Evolutionary conservation across 2,329 filamentous ascomycete genomes (phyloP).

Genomic region (Thelonectria discophora): DNA sequence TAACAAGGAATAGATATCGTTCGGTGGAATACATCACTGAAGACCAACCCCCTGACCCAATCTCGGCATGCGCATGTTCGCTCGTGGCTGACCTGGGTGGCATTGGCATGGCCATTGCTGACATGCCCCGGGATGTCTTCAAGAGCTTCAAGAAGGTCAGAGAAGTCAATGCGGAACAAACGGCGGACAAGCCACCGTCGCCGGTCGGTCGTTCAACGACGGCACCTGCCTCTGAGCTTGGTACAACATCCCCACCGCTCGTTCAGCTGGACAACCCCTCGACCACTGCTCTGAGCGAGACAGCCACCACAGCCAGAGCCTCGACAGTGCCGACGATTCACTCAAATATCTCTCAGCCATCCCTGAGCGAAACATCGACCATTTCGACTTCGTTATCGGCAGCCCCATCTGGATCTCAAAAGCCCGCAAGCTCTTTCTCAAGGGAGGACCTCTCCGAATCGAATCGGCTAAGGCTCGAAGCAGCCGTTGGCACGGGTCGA

Average conservation of each 20-base stretch:
- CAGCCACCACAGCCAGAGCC: slow-evolving; percentile 15
- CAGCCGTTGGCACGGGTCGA: slow-evolving; percentile 71
- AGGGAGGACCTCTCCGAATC: slow-evolving; percentile 29
- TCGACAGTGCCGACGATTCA: slow-evolving; percentile 25
- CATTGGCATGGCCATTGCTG: slow-evolving; percentile 83
- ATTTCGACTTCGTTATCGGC: slow-evolving; percentile 29
- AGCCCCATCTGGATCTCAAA: slow-evolving; percentile 24
- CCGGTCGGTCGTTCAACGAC: slow-evolving; percentile 20
- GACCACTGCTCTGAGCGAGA: slow-evolving; percentile 13
- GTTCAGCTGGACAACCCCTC: slow-evolving; percentile 20
- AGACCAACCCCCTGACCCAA: slow-evolving; percentile 80
- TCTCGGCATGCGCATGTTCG: slow-evolving; percentile 79
- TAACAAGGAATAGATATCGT: slow-evolving; percentile 55
- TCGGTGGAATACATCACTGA: slow-evolving; percentile 77
- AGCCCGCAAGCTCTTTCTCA: slow-evolving; percentile 22
- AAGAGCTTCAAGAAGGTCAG: slow-evolving; percentile 46
- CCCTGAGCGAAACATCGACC: slow-evolving; percentile 36
- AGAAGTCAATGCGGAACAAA: slow-evolving; percentile 18
- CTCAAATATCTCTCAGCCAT: slow-evolving; percentile 35
- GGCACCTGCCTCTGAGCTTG: slow-evolving; percentile 16
- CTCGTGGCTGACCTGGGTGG: slow-evolving; percentile 84
- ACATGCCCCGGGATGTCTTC: slow-evolving; percentile 70
- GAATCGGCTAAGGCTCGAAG: slow-evolving; percentile 56
- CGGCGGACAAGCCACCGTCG: slow-evolving; percentile 10
- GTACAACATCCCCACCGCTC: slow-evolving; percentile 14